Evolutionary conservation across 2,329 filamentous ascomycete species (phyloP).

Genomic region (Talaromyces sp.): DNA sequence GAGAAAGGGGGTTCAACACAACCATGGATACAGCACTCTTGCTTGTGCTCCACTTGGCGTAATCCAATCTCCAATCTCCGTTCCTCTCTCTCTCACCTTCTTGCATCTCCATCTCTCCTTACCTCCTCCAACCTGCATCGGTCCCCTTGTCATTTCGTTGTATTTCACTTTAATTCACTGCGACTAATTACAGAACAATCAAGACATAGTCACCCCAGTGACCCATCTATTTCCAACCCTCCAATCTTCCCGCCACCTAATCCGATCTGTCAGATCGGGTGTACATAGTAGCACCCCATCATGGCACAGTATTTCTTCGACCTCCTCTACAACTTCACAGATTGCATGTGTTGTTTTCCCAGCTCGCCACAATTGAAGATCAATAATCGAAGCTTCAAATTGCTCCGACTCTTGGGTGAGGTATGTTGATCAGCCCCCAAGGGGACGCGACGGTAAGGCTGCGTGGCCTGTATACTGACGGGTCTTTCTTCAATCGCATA

Average conservation of each 20-base stretch:
- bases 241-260: background rate
- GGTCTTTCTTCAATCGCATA: conserved; percentile 37
- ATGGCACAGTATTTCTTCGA: conserved; percentile 89
- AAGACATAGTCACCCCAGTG: background rate
- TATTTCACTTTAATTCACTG: background rate
- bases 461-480: conserved; percentile 12
- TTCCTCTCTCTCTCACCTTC: background rate
- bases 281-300: conserved; percentile 13
- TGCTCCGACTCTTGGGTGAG: conserved; percentile 89
- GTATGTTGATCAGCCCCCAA: conserved; percentile 49
- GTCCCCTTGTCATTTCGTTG: background rate
- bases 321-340: conserved; percentile 85
- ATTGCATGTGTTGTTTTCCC: conserved; percentile 96
- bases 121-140: conserved; percentile 1
- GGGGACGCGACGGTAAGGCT: conserved; percentile 3
- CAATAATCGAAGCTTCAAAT: conserved; percentile 93
- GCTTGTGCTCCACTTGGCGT: conserved; percentile 20
- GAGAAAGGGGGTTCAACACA: conserved; percentile 18
- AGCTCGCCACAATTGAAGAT: conserved; percentile 92
- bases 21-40: conserved; percentile 8
- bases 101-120: conserved; percentile 3
- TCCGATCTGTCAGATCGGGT: conserved; percentile 1
- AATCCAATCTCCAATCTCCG: conserved; percentile 14
- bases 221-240: background rate
- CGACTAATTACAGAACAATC: background rate